Conservation (phyloP, 345 rosid genomes). For the Corymbia maculata region DNA sequence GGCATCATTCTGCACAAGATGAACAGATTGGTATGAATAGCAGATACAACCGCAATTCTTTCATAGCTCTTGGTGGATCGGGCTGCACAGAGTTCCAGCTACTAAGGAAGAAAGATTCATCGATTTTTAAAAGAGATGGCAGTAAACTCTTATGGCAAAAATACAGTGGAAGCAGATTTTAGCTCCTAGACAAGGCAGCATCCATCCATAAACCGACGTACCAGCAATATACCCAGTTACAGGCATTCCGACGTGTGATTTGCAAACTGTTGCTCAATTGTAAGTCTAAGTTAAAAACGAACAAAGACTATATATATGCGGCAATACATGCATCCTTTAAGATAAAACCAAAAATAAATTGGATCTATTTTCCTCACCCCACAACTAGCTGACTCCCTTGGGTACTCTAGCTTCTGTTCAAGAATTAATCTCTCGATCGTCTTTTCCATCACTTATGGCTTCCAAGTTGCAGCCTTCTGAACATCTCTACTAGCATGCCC, state of each 20-base stretch:
- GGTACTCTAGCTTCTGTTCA: neutral
- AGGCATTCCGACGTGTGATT: neutral
- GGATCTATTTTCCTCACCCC: neutral
- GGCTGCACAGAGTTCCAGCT: too few relatives aligned
- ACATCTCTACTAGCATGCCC: neutral
- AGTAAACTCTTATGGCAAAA: neutral
- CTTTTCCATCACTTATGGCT: neutral
- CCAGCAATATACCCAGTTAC: neutral
- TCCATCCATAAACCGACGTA: neutral
- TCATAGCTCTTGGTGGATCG: neutral
- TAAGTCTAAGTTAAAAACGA: neutral
- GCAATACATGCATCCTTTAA: neutral
- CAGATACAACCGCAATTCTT: neutral
- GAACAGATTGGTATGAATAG: neutral
- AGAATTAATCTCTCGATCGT: neutral
- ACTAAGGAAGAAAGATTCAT: too few relatives aligned
- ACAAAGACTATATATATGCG: too few relatives aligned
- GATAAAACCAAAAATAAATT: neutral
- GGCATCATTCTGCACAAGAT: neutral
- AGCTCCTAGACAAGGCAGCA: neutral
- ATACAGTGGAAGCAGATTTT: neutral
- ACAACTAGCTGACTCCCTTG: neutral
- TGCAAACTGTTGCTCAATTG: neutral
- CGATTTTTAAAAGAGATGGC: too few relatives aligned
- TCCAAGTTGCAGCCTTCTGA: neutral